Percentiles rank a stretch among this genome's conserved stretches.
Evolutionary conservation across 768 basidiomycete species (phyloP).

Genomic region (Podaxis sp.): DNA sequence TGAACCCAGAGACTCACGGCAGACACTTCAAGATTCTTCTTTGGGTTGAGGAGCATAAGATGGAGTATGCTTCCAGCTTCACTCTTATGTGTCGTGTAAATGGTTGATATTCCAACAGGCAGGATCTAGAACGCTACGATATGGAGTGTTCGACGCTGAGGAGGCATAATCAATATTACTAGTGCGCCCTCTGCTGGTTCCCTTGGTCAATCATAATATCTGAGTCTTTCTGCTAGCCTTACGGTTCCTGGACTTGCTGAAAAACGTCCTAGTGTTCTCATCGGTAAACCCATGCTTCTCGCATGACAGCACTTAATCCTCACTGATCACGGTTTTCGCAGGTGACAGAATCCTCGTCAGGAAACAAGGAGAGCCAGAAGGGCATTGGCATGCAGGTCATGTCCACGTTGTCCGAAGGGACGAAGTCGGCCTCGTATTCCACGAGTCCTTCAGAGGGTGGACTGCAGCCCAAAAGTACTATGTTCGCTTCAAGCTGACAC

Average conservation of each 20-base stretch:
- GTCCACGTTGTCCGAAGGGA: conserved; percentile 47
- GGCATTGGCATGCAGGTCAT: conserved; percentile 54
- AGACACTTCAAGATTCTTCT: conserved; percentile 46
- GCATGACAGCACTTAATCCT: not conserved
- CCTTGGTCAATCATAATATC: not conserved
- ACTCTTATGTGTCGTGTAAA: not conserved
- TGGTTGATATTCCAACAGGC: conserved; percentile 21
- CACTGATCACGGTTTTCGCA: conserved; percentile 12
- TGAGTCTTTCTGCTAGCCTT: conserved; percentile 17
- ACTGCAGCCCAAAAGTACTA: conserved; percentile 34
- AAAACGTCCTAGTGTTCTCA: conserved; percentile 51
- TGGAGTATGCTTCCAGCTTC: conserved; percentile 29
- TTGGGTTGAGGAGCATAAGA: conserved; percentile 50
- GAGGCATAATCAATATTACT: conserved; percentile 29
- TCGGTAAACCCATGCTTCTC: conserved; percentile 31
- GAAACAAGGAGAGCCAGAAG: conserved; percentile 29
- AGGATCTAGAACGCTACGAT: conserved; percentile 34
- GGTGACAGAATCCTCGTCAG: conserved; percentile 56
- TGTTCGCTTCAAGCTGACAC: conserved; percentile 55
- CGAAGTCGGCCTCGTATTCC: conserved; percentile 50
- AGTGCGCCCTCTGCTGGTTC: conserved; percentile 24
- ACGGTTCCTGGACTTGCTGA: conserved; percentile 46
- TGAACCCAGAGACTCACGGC: conserved; percentile 37
- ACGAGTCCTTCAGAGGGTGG: conserved; percentile 35
- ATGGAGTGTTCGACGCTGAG: conserved; percentile 29